phyloP scores from a whole-genome alignment of 768 basidiomycete genomes.

The Kwoniella sp. region DNA sequence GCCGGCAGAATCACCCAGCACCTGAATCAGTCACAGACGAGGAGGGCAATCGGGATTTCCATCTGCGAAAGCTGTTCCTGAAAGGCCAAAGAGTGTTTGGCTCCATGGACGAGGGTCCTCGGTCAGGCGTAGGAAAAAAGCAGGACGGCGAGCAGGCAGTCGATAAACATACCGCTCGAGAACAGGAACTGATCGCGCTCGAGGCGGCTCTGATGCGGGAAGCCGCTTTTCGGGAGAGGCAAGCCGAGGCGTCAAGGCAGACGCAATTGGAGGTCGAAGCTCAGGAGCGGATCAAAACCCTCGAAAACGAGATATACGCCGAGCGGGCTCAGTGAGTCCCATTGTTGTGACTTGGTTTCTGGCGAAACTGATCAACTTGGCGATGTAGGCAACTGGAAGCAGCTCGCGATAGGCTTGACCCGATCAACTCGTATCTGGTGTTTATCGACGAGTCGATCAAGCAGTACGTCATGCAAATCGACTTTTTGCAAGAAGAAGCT shows the following conservation, averaged over 20 bases:
- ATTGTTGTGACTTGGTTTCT: background rate
- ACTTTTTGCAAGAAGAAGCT: constrained; percentile 13
- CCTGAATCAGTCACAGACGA: constrained; percentile 26
- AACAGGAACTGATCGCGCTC: constrained; percentile 19
- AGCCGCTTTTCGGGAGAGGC: constrained; percentile 23
- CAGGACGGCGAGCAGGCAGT: background rate
- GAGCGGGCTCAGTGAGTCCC: constrained; percentile 25
- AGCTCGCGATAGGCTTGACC: constrained; percentile 13
- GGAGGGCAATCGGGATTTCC: constrained; percentile 14
- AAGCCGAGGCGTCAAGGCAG: constrained; percentile 11
- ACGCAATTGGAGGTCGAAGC: constrained; percentile 22
- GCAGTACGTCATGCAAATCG: constrained; percentile 25
- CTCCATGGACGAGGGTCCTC: background rate
- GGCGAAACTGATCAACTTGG: background rate
- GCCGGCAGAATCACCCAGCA: constrained; percentile 1
- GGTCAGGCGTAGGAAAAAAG: constrained; percentile 1
- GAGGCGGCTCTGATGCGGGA: constrained; percentile 27
- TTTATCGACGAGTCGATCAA: constrained; percentile 24
- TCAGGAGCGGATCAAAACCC: constrained; percentile 10
- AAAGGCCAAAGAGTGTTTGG: constrained; percentile 22
- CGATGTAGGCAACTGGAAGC: constrained; percentile 1
- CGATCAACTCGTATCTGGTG: constrained; percentile 9
- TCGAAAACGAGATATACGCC: constrained; percentile 29
- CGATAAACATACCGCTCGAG: constrained; percentile 10
- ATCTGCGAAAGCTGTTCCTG: constrained; percentile 30